Evolutionary conservation across 2,329 filamentous ascomycete genomes (phyloP), one percentile per base, ranked within the genome.

Genomic region (Penicillium aurantiogriseum): DNA sequence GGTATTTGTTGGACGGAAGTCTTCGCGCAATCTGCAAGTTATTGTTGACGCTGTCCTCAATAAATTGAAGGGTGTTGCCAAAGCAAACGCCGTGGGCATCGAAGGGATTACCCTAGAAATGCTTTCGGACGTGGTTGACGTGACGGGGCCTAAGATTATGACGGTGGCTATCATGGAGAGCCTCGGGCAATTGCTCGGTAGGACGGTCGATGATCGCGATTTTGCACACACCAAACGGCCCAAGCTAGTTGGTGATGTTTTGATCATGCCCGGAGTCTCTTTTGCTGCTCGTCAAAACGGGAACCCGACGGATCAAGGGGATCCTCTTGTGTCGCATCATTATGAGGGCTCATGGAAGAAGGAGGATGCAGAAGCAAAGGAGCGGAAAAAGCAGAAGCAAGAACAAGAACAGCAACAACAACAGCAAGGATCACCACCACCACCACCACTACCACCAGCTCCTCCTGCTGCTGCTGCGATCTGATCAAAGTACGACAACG

Each of bases 141-240:
- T 70, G 9, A 69, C 66, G 1, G 67, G 67, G 1, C 67, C 67
- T 3, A 67, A 67, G 52, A 67, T 66, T n/a, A 67, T 70, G 63
- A 69, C 67, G 0, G 49, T 67, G n/a, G 55, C 56, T 17, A 53
- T 69, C 15, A 17, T 68, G 38, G 48, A 67, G 1, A 63, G 64
- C 31, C 56, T 70, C 7, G 38, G 19, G 7, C 19, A 60, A 42
- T 35, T 67, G 31, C 42, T 69, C 5, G 51, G 53, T 5, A 51
- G 62, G 45, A 11, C 47, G 2, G 61, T 69, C 3, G 63, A 64
- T 46, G 66, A 69, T 45, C 58, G 63, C 7, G 65, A 69, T 44
- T 65, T 67, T 17, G 45, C 65, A 15, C 52, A 35, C 4, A 63
- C 57, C 15, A 69, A 67, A 21, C 53, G 49, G 8, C 67, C 65